Evolutionary conservation across 2,329 filamentous ascomycete species (phyloP), one percentile per base, ranked within the genome.

Genomic region (Scedosporium apiospermum): DNA sequence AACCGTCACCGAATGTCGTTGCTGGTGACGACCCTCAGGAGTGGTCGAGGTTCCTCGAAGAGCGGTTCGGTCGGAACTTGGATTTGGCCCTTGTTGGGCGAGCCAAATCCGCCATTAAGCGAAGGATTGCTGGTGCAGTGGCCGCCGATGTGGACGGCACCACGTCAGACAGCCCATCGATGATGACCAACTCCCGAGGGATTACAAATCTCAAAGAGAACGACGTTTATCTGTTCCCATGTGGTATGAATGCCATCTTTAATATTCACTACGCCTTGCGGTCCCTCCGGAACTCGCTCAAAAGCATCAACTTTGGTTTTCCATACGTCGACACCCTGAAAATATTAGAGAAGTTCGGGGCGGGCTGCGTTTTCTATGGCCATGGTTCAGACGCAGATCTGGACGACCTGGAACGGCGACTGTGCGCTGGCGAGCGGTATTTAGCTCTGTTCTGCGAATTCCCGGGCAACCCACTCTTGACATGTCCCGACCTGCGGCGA

Each of bases 261-360:
- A 91, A 91, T 68, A 83, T 90, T 0, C 95, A 99, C 72, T 86
- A 88, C 58, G 85, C 84, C 53, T 78, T 97, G 60, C 77, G 93
- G 65, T 77, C 79, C 60, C 81, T 85, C 0, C 84, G 87, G 44
- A 86, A 86, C 3, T 77, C 80, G 6, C 71, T 84, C 64, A 89
- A 90, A 74, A 96, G 91, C 73, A 86, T 99, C 71, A 93, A 89
- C 70, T 97, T 91, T 70, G 95, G 95, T n/a, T 99, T 99, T 68
- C 92, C 95, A 0, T 99, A 99, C 69, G 91, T 97, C 61, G 95
- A 99, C 74, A 97, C 95, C 0, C 82, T 98, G 62, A 99, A 99
- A 73, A 91, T 97, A 59, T 78, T 98, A 4, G 81, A 98, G 72
- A 99, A 98, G 73, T 98, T 96, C 73, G 95, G 93, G 0, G 89